Evolutionary conservation across 2,329 filamentous ascomycete genomes (phyloP), one percentile per base, ranked within the genome.

Genomic region (Penicillium corylophilum): DNA sequence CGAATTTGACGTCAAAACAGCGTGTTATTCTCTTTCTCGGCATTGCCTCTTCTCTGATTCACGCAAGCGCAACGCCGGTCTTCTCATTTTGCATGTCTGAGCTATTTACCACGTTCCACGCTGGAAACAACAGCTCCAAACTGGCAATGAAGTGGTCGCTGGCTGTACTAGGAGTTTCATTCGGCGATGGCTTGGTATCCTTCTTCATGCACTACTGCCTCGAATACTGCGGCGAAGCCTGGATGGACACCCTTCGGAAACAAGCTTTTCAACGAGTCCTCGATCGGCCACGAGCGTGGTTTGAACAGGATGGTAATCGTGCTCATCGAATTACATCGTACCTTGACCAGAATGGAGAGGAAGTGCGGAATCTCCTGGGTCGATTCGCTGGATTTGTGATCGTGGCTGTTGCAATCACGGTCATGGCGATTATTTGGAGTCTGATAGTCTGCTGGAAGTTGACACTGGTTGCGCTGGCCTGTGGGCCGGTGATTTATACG

Each of bases 351-450:
- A 89, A 90, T 62, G 88, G 87, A 0, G 91, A 97, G 67, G 90
- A 96, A 66, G 92, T 94, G 82, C 82, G 89, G 8, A 91, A 89
- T 60, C 75, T 97, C 0, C 79, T 95, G 0, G 88, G 89, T 2
- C 82, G 88, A 1, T 95, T 96, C 64, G 79, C 86, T 0, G 87
- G 88, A 1, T 83, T 88, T 47, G 70, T 87, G 1, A 77, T 92
- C 13, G 82, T 87, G 9, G 85, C 88, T 3, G 65, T 77, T 0
- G 71, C 83, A 46, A 92, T 95, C 79, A 78, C 89, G 16, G 50
- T 74, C 0, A 80, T 87, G n/a, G 85, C 89, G 0, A 63, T 94
- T 6, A 64, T 81, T 2, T 96, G 91, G 92, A 85, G 89, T 4
- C 69, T 95, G 15, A 67, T 78, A 1, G 81, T 88, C 26, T 86